These are phyloP conservation scores for Albugo candida DNA, from an alignment of 352 stramenopile genomes.

Conservation along the genomic window DNA sequence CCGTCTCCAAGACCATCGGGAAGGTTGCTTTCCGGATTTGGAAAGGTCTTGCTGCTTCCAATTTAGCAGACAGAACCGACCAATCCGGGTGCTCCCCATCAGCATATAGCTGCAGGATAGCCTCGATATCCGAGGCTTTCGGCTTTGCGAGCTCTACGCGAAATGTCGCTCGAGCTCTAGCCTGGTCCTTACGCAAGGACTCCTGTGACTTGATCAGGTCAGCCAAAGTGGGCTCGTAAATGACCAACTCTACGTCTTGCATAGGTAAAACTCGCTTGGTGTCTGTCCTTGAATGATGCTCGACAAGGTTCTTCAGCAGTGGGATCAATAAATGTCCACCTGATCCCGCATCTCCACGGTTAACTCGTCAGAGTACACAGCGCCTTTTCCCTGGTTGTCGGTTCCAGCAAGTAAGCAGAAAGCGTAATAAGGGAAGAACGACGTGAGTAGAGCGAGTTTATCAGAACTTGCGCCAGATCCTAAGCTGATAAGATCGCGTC, in stretches of 20 bases:
- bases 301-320: conserved; percentile 95
- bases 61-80: no score
- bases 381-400: conserved; percentile 91
- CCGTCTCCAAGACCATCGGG: no score
- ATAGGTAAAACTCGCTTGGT: conserved; percentile 78
- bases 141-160: no score
- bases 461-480: conserved; percentile 90
- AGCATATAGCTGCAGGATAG: no score
- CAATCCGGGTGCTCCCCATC: no score
- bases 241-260: conserved; percentile 47
- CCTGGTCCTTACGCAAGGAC: no score
- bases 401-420: conserved; percentile 96
- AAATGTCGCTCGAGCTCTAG: no score
- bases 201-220: no score
- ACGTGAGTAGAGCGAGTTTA: conserved; percentile 95
- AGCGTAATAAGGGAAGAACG: conserved; percentile 98
- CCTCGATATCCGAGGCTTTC: no score
- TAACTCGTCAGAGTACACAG: conserved; percentile 90
- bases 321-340: conserved; percentile 95
- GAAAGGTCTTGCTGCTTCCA: no score
- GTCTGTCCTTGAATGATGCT: conserved; percentile 78
- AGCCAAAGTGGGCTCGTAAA: not conserved
- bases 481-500: conserved; percentile 82
- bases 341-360: conserved; percentile 63
- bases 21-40: no score